Base-by-base conservation (phyloP, 2,329 filamentous ascomycete species). In the Colletotrichum sublineola region DNA sequence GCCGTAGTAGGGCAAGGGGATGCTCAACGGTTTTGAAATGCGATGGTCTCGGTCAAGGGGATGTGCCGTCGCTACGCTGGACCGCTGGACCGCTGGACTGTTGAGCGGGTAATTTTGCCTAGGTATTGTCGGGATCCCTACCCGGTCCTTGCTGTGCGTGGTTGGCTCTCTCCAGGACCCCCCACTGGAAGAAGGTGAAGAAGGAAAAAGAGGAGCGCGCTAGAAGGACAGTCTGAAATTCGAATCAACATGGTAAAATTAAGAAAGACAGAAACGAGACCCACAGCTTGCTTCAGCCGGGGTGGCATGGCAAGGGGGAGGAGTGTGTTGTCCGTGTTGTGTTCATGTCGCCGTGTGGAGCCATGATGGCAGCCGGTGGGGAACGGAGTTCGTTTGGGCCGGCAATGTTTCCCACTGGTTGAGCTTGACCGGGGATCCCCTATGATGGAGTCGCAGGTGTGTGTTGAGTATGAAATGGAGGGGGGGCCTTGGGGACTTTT, bases 321-420 rank as follows among this genome's bases (percentile, higher is more conserved):
- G 61, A 42, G 48, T 48, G 44, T n/a, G 33, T 20, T 15, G 38
- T 38, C 52, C 46, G 56, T 15, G 46, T 62, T 14, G 44, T 31
- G 42, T 50, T 62, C 53, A 56, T 58, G 58, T 68, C 48, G 42
- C n/a, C 55, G 29, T 61, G 56, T 8, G 20, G 44, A 18, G 7
- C 53, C 40, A 44, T 29, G 31, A 52, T 40, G 33, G 60, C 46
- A 15, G 31, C 46, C 33, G 42, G 68, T 71, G 68, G 63, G 38
- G 48, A 50, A 44, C n/a, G 20, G 38, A 50, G 38, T 44, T 18
- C 31, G 31, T 50, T 61, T 42, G 20, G 33, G 29, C 36, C 69
- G 69, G 69, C 38, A 72, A 60, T 63, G 65, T 68, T 68, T 68
- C 69, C 69, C 69, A 72, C 64, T 72, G 69, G 69, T 61, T 63